A percentile compares a stretch with the other conserved stretches of the same genome.
Evolutionary conservation across 75 land plant genomes (phyloP).

Genomic region (Isoetes taiwanensis): DNA sequence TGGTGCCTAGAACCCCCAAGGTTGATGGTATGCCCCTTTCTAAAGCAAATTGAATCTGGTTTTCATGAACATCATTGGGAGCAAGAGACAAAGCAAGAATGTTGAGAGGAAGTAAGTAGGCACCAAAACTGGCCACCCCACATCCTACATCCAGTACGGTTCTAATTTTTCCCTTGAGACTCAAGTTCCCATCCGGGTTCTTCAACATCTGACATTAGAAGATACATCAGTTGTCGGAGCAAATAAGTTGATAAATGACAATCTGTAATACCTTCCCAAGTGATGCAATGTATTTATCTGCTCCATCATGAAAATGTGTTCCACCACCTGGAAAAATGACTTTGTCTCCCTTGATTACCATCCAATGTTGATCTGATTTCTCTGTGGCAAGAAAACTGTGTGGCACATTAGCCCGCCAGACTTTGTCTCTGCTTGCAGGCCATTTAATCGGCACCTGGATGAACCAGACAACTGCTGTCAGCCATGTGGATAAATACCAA

Average conservation of each 20-base stretch:
- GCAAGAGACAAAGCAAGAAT: slow-evolving; percentile 2
- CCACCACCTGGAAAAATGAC: slow-evolving; percentile 7
- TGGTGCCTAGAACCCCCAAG: slow-evolving; percentile 2
- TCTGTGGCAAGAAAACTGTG: background rate
- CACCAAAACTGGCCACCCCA: slow-evolving; percentile 5
- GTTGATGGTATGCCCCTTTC: background rate
- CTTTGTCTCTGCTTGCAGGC: slow-evolving; percentile 6
- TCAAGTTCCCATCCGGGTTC: slow-evolving; percentile 1
- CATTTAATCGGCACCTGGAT: slow-evolving; percentile 1
- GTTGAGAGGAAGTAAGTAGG: background rate
- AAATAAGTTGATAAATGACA: background rate
- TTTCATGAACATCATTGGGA: slow-evolving; percentile 6
- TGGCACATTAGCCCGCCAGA: slow-evolving; percentile 3
- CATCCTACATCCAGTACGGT: background rate
- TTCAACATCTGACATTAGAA: background rate
- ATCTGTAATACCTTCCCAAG: background rate
- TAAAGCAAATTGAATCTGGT: slow-evolving; percentile 5
- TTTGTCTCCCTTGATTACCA: slow-evolving; percentile 3
- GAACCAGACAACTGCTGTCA: background rate
- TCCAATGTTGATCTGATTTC: slow-evolving; percentile 4
- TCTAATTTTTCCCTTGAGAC: background rate
- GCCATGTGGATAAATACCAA: background rate
- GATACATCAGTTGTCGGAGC: background rate
- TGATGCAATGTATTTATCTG: background rate
- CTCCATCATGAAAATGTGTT: slow-evolving; percentile 2